These are phyloP conservation scores for Ophiocordyceps robertsii DNA, from an alignment of 2,329 filamentous ascomycete genomes.

Conservation along the genomic window DNA sequence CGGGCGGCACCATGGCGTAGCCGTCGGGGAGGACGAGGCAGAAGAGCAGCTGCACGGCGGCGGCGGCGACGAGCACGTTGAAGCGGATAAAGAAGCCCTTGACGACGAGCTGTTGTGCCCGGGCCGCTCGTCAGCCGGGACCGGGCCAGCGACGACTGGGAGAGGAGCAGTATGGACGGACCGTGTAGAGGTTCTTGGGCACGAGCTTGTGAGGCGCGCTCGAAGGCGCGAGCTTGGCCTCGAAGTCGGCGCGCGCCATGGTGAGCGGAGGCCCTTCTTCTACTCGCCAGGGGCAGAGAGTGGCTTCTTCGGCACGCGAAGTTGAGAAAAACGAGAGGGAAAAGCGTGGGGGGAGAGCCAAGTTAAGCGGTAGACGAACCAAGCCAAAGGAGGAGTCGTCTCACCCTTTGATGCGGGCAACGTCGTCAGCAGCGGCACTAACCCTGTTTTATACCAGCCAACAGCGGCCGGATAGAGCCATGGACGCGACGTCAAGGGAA, in stretches of 20 bases:
- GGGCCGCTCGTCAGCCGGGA: background rate
- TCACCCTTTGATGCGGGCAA: too few relatives aligned
- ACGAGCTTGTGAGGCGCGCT: slow-evolving; percentile 5
- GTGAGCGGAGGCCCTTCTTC: background rate
- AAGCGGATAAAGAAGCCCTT: slow-evolving; percentile 21
- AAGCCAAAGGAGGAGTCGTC: too few relatives aligned
- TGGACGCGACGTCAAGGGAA: too few relatives aligned
- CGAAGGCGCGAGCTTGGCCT: slow-evolving; percentile 11
- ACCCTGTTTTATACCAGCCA: too few relatives aligned
- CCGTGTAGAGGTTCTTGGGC: background rate
- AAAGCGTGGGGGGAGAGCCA: too few relatives aligned
- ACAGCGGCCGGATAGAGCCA: too few relatives aligned
- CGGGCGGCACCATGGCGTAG: slow-evolving; percentile 20
- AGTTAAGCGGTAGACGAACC: too few relatives aligned
- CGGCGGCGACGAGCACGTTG: slow-evolving; percentile 19
- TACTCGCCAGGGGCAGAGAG: too few relatives aligned
- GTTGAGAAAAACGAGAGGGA: too few relatives aligned
- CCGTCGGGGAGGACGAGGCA: slow-evolving; percentile 18
- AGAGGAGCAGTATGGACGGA: background rate
- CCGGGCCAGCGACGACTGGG: background rate
- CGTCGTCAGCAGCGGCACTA: too few relatives aligned
- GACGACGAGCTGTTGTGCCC: slow-evolving; percentile 3
- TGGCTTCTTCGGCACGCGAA: too few relatives aligned
- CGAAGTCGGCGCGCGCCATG: slow-evolving; percentile 7
- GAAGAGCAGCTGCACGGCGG: slow-evolving; percentile 19